These are phyloP conservation scores for Paracoccidioides brasiliensis DNA, from an alignment of 2,329 filamentous ascomycete species.

Conservation along the genomic window DNA sequence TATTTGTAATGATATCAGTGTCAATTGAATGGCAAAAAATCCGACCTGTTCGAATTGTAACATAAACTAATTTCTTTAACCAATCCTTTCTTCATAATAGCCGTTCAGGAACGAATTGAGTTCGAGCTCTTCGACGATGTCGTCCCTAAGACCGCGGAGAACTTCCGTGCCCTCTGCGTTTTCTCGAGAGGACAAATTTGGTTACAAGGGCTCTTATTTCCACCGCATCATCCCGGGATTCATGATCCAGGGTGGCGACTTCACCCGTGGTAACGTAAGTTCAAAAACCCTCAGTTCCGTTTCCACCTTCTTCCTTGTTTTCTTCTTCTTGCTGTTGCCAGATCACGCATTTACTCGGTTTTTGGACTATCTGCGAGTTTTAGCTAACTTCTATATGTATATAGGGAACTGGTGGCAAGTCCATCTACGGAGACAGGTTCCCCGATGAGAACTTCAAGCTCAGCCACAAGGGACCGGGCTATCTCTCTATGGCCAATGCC, in stretches of 20 bases:
- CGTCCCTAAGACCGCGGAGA: slow-evolving; percentile 76
- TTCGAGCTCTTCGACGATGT: slow-evolving; percentile 77
- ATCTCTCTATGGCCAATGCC: slow-evolving; percentile 91
- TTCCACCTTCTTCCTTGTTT: neutral
- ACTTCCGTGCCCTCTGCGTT: slow-evolving; percentile 74
- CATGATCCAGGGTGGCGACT: slow-evolving; percentile 95
- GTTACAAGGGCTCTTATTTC: slow-evolving; percentile 73
- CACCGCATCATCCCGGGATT: slow-evolving; percentile 87
- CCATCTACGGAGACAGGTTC: slow-evolving; percentile 93
- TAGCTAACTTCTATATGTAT: neutral
- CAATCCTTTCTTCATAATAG: neutral
- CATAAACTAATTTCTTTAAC: too few relatives aligned
- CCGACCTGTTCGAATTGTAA: too few relatives aligned
- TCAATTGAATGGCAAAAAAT: too few relatives aligned
- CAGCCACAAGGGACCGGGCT: slow-evolving; percentile 61
- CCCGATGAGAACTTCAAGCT: slow-evolving; percentile 78
- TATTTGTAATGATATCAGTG: too few relatives aligned
- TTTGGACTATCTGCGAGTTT: slow-evolving; percentile 7
- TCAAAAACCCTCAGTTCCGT: neutral
- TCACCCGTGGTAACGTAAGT: slow-evolving; percentile 80
- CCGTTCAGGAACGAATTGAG: slow-evolving; percentile 58
- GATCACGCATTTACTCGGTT: neutral
- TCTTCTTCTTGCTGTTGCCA: too few relatives aligned
- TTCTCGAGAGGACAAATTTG: slow-evolving; percentile 60
- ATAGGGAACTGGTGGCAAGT: slow-evolving; percentile 80